Conservation (phyloP, 371 early-diverging fungal genomes). For the Circinella umbellata region DNA sequence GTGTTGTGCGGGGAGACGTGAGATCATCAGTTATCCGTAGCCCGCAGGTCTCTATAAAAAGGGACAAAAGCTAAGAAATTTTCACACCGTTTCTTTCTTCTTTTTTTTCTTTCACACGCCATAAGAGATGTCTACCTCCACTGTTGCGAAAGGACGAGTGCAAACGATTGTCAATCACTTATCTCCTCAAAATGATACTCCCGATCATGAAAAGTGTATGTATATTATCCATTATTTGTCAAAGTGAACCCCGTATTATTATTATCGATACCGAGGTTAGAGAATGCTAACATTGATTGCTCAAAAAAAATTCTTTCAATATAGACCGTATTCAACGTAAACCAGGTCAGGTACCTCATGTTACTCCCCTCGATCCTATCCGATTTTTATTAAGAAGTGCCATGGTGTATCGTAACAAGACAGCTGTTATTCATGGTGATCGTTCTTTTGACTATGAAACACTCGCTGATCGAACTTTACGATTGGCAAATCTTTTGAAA, state of each 20-base stretch:
- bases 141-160: not conserved
- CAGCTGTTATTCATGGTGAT: conserved; percentile 52
- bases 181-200: not conserved
- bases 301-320: not conserved
- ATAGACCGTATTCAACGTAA: conserved; percentile 34
- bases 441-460: conserved; percentile 47
- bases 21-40: too few species aligned
- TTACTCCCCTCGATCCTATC: conserved; percentile 50
- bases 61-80: not conserved
- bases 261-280: too few species aligned
- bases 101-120: conserved; percentile 6
- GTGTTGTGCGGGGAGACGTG: too few species aligned
- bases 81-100: not conserved
- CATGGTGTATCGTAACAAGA: conserved; percentile 51
- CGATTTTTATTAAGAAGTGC: conserved; percentile 60
- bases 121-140: not conserved
- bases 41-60: too few species aligned
- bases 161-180: not conserved
- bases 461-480: conserved; percentile 45
- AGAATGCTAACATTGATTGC: not conserved
- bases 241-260: too few species aligned
- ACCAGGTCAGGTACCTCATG: conserved; percentile 28
- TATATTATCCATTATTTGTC: not conserved
- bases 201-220: conserved; percentile 4
- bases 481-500: conserved; percentile 48